Percentiles rank a stretch among this genome's conserved stretches.
Evolutionary conservation across 2,329 filamentous ascomycete species (phyloP).

Genomic region (Calonectria pauciramosa): DNA sequence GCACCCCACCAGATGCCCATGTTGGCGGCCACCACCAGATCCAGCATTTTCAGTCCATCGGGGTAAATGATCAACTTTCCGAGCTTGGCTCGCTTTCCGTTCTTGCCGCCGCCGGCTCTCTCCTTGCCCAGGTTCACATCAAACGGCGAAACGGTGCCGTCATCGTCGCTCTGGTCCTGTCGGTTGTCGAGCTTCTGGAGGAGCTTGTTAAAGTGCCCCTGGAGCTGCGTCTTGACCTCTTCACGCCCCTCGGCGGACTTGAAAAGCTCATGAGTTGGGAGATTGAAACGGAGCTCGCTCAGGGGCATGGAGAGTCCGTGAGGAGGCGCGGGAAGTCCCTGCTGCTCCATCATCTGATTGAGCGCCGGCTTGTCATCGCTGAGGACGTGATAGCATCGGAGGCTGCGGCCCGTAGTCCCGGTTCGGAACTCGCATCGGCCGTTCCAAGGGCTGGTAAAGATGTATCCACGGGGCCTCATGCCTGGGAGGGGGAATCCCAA

Average conservation of each 20-base stretch:
- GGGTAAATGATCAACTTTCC: conserved; percentile 93
- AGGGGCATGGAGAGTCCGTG: conserved; percentile 57
- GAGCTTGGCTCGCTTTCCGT: conserved; percentile 89
- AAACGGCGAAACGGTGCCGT: conserved; percentile 59
- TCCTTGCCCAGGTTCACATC: conserved; percentile 86
- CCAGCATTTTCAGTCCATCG: conserved; percentile 95
- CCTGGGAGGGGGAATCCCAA: conserved; percentile 57
- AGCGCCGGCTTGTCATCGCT: conserved; percentile 56
- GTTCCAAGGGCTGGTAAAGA: conserved; percentile 89
- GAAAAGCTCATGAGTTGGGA: conserved; percentile 73
- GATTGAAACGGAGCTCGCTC: conserved; percentile 91
- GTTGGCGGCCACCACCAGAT: conserved; percentile 91
- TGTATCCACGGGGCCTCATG: conserved; percentile 75
- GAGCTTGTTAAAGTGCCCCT: conserved; percentile 60
- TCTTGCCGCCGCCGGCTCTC: conserved; percentile 86
- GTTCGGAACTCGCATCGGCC: conserved; percentile 89
- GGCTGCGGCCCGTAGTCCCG: conserved; percentile 78
- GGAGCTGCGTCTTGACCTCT: conserved; percentile 51
- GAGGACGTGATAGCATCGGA: conserved; percentile 82
- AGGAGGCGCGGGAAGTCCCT: conserved; percentile 45
- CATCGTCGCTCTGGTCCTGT: conserved; percentile 54
- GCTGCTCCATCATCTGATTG: conserved; percentile 61
- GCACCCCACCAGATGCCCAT: conserved; percentile 94
- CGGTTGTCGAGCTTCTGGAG: conserved; percentile 50
- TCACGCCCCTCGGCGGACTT: conserved; percentile 50